Conservation (phyloP, 129 eudicot genomes). For the Flaveria sonorensis region DNA sequence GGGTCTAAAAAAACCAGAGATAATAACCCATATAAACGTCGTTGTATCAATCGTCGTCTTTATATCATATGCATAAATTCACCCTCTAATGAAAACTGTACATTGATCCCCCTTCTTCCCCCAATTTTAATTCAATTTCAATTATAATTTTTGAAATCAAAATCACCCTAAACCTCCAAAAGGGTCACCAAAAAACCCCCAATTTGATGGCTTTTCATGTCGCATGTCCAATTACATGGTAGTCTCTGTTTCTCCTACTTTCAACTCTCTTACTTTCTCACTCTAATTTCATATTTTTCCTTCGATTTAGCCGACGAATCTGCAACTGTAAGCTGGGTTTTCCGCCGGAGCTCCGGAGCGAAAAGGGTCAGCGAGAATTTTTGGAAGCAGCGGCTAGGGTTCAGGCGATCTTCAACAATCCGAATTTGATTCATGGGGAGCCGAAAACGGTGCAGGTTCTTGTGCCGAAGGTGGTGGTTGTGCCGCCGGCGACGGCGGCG, state of each 20-base stretch:
- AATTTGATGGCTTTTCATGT: slow-evolving; percentile 81
- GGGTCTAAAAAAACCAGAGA: background rate
- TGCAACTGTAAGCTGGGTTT: slow-evolving; percentile 73
- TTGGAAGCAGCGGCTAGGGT: slow-evolving; percentile 49
- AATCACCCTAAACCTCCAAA: slow-evolving; percentile 31
- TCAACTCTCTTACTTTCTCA: slow-evolving; percentile 4
- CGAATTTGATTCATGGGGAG: slow-evolving; percentile 42
- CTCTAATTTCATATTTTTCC: slow-evolving; percentile 19
- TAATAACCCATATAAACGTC: background rate
- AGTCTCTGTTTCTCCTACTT: background rate
- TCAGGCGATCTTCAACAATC: slow-evolving; percentile 59
- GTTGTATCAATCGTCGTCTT: slow-evolving; percentile 25
- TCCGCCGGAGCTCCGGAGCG: slow-evolving; percentile 46
- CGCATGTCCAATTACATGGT: slow-evolving; percentile 94
- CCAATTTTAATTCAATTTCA: slow-evolving; percentile 15
- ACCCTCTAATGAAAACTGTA: slow-evolving; percentile 18
- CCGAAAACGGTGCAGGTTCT: slow-evolving; percentile 56
- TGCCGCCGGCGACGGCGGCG: slow-evolving; percentile 40
- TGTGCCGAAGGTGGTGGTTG: slow-evolving; percentile 64
- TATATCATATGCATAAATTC: slow-evolving; percentile 20
- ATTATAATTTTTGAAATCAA: background rate
- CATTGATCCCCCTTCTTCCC: slow-evolving; percentile 13
- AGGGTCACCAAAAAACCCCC: slow-evolving; percentile 20
- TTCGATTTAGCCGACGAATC: slow-evolving; percentile 58
- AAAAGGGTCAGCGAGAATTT: slow-evolving; percentile 43